These are phyloP conservation scores for Nicotiana benthamiana DNA, from an alignment of 257 asterid genomes.

Conservation along the genomic window DNA sequence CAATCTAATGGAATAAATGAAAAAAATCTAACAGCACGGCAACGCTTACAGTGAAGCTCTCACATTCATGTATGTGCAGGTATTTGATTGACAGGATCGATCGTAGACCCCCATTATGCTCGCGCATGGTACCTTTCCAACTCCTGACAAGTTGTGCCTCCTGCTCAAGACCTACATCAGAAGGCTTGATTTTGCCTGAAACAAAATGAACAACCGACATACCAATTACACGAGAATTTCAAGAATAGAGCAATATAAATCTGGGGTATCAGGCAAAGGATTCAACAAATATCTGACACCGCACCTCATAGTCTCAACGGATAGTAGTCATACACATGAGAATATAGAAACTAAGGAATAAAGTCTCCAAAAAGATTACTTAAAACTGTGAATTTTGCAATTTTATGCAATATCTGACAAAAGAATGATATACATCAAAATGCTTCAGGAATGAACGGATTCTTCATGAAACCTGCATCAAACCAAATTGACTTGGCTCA, in stretches of 20 bases:
- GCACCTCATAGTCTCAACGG: neutral
- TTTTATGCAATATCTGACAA: neutral
- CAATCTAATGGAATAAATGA: neutral
- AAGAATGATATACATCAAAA: neutral
- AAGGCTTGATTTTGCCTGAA: conserved; percentile 96
- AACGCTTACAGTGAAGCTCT: conserved; percentile 77
- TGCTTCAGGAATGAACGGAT: neutral
- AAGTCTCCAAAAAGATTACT: neutral
- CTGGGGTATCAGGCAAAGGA: neutral
- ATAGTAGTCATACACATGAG: neutral
- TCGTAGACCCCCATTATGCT: conserved; percentile 43
- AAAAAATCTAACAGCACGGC: conserved; percentile 2
- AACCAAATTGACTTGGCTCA: neutral
- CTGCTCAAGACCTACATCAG: conserved; percentile 98
- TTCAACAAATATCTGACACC: neutral
- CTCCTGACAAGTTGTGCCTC: conserved; percentile 79
- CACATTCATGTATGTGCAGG: conserved; percentile 83
- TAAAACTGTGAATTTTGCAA: neutral
- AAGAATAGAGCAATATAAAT: neutral
- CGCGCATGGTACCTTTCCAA: conserved; percentile 55
- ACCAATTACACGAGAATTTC: neutral
- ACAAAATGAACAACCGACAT: conserved; percentile 12
- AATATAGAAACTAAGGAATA: neutral
- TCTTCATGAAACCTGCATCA: neutral
- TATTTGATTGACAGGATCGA: conserved; percentile 65